A percentile compares a stretch with the other conserved stretches of the same genome.
phyloP scores from a whole-genome alignment of 2,329 filamentous ascomycete species.

The Anthostomella pinea region DNA sequence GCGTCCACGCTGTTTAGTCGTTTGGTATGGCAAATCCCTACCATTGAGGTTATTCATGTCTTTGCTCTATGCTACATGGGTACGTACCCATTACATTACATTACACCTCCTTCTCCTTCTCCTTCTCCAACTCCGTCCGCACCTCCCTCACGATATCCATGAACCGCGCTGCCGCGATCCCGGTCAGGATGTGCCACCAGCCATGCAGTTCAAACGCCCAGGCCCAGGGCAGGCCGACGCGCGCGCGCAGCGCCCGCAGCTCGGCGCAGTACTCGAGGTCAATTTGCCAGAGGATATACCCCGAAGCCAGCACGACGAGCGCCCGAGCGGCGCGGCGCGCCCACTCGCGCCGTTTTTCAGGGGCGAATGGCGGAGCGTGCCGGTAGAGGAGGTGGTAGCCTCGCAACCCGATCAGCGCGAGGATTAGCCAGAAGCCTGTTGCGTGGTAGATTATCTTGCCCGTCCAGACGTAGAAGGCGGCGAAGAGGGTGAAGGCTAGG shows the following conservation, averaged over 20 bases:
- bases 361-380: slow-evolving; percentile 27
- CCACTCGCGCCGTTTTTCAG: slow-evolving; percentile 29
- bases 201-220: slow-evolving; percentile 59
- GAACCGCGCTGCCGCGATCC: slow-evolving; percentile 46
- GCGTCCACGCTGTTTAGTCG: no score
- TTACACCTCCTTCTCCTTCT: slow-evolving; percentile 16
- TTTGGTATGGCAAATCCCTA: no score
- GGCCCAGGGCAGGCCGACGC: slow-evolving; percentile 52
- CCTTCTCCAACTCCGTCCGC: slow-evolving; percentile 8
- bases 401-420: slow-evolving; percentile 33
- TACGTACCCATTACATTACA: no score
- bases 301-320: slow-evolving; percentile 37
- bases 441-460: slow-evolving; percentile 44
- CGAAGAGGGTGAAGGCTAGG: slow-evolving; percentile 41
- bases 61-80: no score
- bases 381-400: slow-evolving; percentile 35
- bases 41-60: no score
- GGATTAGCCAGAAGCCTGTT: slow-evolving; percentile 34
- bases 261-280: slow-evolving; percentile 51
- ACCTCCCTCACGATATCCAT: slow-evolving; percentile 36
- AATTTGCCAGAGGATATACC: slow-evolving; percentile 55
- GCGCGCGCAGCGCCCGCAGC: slow-evolving; percentile 43
- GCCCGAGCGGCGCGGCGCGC: slow-evolving; percentile 27
- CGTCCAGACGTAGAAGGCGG: slow-evolving; percentile 41
- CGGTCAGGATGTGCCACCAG: slow-evolving; percentile 64